Evolutionary conservation across 768 basidiomycete genomes (phyloP).

Genomic region (Sutorius australiensis): DNA sequence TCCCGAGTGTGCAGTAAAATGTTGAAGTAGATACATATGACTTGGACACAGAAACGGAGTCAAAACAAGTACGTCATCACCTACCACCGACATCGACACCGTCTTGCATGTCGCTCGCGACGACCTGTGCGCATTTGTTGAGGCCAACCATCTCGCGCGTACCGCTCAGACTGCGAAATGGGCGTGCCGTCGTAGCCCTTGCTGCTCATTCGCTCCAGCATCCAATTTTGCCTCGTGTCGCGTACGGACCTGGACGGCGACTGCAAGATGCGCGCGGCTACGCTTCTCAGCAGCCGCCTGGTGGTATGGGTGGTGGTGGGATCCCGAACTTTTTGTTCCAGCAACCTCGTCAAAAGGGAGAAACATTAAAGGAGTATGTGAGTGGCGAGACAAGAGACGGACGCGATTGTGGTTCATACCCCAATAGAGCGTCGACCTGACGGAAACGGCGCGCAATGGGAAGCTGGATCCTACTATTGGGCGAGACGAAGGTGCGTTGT

Average conservation of each 20-base stretch:
- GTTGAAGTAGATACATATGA: no score
- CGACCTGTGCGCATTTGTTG: not conserved
- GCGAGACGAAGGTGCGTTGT: slow-evolving; percentile 64
- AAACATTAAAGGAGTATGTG: slow-evolving; percentile 79
- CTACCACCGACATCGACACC: not conserved
- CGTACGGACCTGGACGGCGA: not conserved
- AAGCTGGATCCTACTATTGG: slow-evolving; percentile 92
- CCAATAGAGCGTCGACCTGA: slow-evolving; percentile 73
- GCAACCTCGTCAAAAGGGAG: slow-evolving; percentile 71
- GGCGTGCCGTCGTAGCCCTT: slow-evolving; percentile 11
- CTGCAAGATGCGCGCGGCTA: slow-evolving; percentile 35
- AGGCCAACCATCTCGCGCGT: slow-evolving; percentile 11
- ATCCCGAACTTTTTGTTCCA: slow-evolving; percentile 58
- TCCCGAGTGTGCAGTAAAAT: no score
- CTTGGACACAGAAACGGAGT: no score
- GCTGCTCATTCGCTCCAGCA: not conserved
- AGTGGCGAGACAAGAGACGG: slow-evolving; percentile 25
- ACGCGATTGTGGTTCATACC: not conserved
- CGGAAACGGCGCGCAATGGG: slow-evolving; percentile 76
- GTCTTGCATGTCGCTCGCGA: slow-evolving; percentile 10
- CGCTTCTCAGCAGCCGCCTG: slow-evolving; percentile 45
- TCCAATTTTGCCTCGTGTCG: not conserved
- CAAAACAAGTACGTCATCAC: not conserved
- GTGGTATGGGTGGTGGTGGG: slow-evolving; percentile 32
- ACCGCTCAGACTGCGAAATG: slow-evolving; percentile 20